phyloP scores from a whole-genome alignment of 441 rosid species.

The Erysimum cheiri region DNA sequence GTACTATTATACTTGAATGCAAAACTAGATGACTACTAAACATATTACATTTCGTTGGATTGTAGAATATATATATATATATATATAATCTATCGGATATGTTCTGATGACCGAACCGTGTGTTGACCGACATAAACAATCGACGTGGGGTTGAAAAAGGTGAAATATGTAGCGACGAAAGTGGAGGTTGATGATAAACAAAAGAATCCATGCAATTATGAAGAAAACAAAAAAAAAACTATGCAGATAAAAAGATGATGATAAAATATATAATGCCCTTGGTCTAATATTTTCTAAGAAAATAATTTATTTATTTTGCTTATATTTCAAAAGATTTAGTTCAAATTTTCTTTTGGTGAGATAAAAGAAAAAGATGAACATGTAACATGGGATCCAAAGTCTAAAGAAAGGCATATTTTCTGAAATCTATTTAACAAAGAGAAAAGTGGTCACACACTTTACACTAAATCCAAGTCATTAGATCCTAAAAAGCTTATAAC shows the following conservation, averaged over 20 bases:
- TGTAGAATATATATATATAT: not conserved
- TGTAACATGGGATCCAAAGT: slow-evolving; percentile 39
- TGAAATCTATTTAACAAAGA: slow-evolving; percentile 23
- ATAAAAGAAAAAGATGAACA: slow-evolving; percentile 30
- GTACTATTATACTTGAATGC: too few species aligned
- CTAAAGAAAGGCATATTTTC: slow-evolving; percentile 16
- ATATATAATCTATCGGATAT: too few species aligned
- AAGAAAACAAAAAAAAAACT: too few species aligned
- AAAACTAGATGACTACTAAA: not conserved
- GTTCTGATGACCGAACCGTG: not conserved
- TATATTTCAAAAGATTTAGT: not conserved
- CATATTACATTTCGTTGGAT: not conserved
- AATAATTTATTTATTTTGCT: not conserved
- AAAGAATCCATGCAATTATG: not conserved
- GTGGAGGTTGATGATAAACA: not conserved
- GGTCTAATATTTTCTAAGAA: not conserved
- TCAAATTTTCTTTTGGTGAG: slow-evolving; percentile 1
- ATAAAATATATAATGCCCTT: not conserved
- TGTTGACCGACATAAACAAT: not conserved
- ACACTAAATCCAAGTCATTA: slow-evolving; percentile 45
- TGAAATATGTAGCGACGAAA: too few species aligned
- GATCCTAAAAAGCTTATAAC: slow-evolving; percentile 39
- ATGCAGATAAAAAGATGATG: too few species aligned
- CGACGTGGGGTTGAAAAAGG: not conserved
- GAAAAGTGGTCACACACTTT: slow-evolving; percentile 40